phyloP scores from a whole-genome alignment of 768 basidiomycete species.

The Sporobolomyces roseus region DNA sequence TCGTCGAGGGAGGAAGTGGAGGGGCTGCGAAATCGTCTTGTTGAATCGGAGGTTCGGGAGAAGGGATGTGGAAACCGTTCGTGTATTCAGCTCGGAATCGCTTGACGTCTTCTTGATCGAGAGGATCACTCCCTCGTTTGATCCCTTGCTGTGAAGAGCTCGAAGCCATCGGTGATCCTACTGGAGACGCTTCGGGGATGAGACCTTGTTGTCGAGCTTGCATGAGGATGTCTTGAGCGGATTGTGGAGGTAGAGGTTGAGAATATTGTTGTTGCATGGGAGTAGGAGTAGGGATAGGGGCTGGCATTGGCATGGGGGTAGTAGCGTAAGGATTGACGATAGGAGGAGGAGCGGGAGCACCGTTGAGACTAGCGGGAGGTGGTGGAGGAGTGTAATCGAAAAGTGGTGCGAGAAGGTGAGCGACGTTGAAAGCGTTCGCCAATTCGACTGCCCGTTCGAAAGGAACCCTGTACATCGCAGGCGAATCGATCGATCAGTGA shows the following conservation, averaged over 20 bases:
- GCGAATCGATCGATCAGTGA: not conserved
- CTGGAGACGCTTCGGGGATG: conserved; percentile 9
- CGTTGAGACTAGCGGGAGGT: conserved; percentile 24
- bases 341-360: conserved; percentile 15
- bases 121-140: conserved; percentile 27
- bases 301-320: not conserved
- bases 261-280: conserved; percentile 6
- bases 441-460: conserved; percentile 90
- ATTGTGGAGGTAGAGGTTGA: conserved; percentile 10
- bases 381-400: conserved; percentile 59
- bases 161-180: not conserved
- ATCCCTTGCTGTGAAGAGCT: not conserved
- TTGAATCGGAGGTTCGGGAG: not conserved
- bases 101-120: conserved; percentile 31
- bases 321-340: conserved; percentile 26
- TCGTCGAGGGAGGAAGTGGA: not conserved
- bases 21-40: not conserved
- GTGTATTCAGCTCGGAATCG: conserved; percentile 19
- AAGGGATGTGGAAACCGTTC: not conserved
- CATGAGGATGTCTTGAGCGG: conserved; percentile 25
- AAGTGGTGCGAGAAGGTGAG: conserved; percentile 76
- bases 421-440: conserved; percentile 85
- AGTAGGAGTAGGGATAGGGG: conserved; percentile 7
- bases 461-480: conserved; percentile 71
- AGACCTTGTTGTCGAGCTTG: conserved; percentile 37